These are phyloP conservation scores for Cladophialophora yegresii DNA, from an alignment of 2,329 filamentous ascomycete species.

Conservation along the genomic window DNA sequence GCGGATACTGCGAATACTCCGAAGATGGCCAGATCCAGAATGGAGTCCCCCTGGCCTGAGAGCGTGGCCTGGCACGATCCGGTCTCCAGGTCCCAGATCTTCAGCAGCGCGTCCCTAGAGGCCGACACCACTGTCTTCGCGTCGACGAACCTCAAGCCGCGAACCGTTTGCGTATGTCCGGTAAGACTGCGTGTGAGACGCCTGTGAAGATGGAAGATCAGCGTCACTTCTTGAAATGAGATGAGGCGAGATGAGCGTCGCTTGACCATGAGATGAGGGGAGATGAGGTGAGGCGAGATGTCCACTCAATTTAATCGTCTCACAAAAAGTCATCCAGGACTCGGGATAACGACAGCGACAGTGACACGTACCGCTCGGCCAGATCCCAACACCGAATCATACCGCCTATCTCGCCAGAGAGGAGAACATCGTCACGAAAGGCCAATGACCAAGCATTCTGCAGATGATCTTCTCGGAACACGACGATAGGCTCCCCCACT, in stretches of 20 bases:
- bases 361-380: background rate
- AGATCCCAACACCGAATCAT: background rate
- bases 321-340: background rate
- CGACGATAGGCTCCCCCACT: background rate
- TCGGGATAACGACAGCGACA: background rate
- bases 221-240: background rate
- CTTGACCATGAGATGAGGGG: too few species aligned
- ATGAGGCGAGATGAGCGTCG: background rate
- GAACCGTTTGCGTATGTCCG: background rate
- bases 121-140: background rate
- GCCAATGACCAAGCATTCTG: background rate
- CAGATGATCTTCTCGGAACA: background rate
- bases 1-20: background rate
- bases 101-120: background rate
- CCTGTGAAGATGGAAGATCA: background rate
- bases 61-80: background rate
- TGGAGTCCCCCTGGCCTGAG: background rate
- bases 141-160: background rate
- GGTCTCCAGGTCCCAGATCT: background rate
- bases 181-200: background rate
- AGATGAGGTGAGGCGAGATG: too few species aligned
- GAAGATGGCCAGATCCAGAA: background rate
- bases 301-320: background rate
- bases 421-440: background rate
- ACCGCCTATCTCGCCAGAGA: background rate